Conservation (phyloP, 176 grass and related monocot species). For the Aechmea fasciata region DNA sequence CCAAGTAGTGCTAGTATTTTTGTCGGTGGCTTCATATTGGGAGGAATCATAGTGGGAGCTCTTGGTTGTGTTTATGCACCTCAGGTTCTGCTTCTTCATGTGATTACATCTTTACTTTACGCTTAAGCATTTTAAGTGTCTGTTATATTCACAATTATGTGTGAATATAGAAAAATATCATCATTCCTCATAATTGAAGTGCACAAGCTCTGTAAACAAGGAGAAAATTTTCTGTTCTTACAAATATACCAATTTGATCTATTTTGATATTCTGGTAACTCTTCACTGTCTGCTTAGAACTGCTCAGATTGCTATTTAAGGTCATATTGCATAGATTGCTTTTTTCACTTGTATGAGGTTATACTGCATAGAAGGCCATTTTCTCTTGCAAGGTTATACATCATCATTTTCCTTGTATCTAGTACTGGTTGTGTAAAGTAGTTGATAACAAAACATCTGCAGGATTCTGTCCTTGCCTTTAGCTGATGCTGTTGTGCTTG, state of each 20-base stretch:
- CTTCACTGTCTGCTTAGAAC: background rate
- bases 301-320: background rate
- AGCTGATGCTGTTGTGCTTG: background rate
- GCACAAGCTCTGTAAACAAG: too few relatives aligned
- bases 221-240: too few relatives aligned
- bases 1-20: slow-evolving; percentile 14
- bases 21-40: slow-evolving; percentile 21
- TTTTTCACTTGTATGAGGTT: background rate
- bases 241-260: background rate
- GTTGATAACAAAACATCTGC: background rate
- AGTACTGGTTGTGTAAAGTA: background rate
- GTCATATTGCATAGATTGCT: background rate
- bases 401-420: background rate
- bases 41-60: slow-evolving; percentile 15
- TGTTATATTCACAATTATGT: background rate
- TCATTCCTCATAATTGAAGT: background rate
- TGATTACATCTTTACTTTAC: background rate
- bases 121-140: background rate
- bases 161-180: background rate
- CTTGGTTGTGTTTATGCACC: slow-evolving; percentile 25
- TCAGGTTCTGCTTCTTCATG: slow-evolving; percentile 4
- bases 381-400: background rate
- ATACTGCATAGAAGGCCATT: background rate
- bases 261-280: background rate
- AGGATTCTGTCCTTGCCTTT: background rate